Evolutionary conservation across 345 rosid species (phyloP), one percentile per base, ranked within the genome.

Genomic region (Lepidium africanum): DNA sequence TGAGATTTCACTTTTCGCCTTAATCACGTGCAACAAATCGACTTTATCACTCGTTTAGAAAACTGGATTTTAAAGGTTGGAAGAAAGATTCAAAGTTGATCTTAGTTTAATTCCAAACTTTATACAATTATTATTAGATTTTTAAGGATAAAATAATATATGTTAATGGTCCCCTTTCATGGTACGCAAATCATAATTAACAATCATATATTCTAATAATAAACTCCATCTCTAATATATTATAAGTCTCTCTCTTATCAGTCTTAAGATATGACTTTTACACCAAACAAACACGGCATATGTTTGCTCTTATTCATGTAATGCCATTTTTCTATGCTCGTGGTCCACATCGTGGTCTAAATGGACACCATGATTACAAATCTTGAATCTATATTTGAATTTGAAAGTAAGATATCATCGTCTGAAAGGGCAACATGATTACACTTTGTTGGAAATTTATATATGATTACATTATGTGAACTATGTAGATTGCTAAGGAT

Each of bases 11-110:
- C 16, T 9, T 55, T 54, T 48, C 38, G 65, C 71, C 66, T 65
- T 65, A 57, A 35, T 65, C 76, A 72, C 76, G 66, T 72, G 76
- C 71, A 48, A 40, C 59, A 30, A 72, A 57, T 65, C 57, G 76
- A 72, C 71, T 72, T 48, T 57, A 48, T 65, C 65, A 32, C 21
- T 30, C 14, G 65, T 16, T 55, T 38, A 25, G 3, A 56, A 47
- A 63, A 63, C 43, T 10, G 23, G 47, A 71, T 21, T 12, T 30
- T 12, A 9, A 62, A 63, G 35, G 47, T 62, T 58, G 58, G 64
- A 54, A 19, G 58, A 63, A 23, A 63, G 76, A 63, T 72, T 63
- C 43, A 55, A 37, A 72, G 64, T 56, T 64, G 19, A 25, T 67
- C 17, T 56, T 35, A 65, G 6, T 57, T 50, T 50, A 21, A 49